These are phyloP conservation scores for Cudoniella acicularis DNA, from an alignment of 495 filamentous ascomycete genomes.

Conservation along the genomic window DNA sequence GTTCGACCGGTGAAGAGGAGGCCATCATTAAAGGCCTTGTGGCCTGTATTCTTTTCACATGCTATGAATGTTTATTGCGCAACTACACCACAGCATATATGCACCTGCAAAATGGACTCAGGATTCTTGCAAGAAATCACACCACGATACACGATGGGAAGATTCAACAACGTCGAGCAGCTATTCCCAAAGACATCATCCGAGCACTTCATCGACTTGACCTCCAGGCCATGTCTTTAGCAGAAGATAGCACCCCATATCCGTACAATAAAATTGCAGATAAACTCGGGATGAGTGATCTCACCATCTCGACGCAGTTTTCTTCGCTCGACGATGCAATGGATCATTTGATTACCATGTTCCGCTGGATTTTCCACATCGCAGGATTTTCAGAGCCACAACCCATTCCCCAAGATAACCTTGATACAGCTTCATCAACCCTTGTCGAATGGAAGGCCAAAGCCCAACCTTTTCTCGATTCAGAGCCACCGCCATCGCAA, in stretches of 20 bases:
- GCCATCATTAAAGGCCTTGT: background rate
- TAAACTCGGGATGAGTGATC: background rate
- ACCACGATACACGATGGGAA: background rate
- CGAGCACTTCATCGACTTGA: background rate
- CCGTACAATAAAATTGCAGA: background rate
- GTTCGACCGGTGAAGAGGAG: background rate
- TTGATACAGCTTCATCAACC: background rate
- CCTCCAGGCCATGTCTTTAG: background rate
- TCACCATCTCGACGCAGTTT: background rate
- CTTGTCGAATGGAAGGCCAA: background rate
- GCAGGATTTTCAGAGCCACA: background rate
- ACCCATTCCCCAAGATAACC: background rate
- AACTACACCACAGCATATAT: background rate
- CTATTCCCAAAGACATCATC: background rate
- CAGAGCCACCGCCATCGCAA: background rate
- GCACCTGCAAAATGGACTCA: background rate
- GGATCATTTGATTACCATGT: background rate
- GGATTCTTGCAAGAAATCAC: background rate
- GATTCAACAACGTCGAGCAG: background rate
- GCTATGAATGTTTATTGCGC: background rate
- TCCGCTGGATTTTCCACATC: background rate
- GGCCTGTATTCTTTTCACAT: background rate
- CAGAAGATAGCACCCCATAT: background rate
- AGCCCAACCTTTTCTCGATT: background rate
- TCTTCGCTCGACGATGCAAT: background rate